Base-by-base conservation (phyloP, 768 basidiomycete genomes). In the Panellus pusillus region DNA sequence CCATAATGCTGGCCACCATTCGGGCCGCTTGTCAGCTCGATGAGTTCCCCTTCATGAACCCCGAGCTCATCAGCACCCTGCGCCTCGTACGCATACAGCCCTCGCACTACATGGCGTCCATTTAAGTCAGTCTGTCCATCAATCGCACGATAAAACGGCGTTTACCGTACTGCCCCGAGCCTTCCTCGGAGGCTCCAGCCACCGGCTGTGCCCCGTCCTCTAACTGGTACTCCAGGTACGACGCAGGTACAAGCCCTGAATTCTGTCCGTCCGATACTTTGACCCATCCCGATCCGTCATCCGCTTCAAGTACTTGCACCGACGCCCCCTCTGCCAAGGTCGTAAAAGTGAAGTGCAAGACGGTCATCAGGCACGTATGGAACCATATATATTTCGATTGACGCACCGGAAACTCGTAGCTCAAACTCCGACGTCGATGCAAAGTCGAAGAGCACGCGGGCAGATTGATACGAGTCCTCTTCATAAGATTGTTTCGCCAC, bases 241-340 rank as follows among this genome's bases (percentile, higher is more conserved):
- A 83, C n/a, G 88, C 88, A n/a, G 91, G 91, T 11, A 92, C 84
- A 37, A 93, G 80, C 9, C 91, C 91, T 61, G 80, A 79, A 50
- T 76, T 75, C 54, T 68, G 67, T 36, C 70, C 63, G 63, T 87
- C 79, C 19, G 70, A 66, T 9, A 92, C 87, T 66, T 93, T 93
- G 11, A 88, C 80, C 91, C 91, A 93, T 2, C 91, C 91, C 14
- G 89, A 90, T 11, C 89, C 90, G 61, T 92, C 91, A 55, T 93
- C 90, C 55, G 84, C 80, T 65, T 93, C 91, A 17, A 90, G 65
- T 36, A 94, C 75, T 52, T 77, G 76, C 14, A 95, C 85, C 4
- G 65, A 67, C 36, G 72, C 67, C 24, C 87, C 89, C 71, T 89
- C 90, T 87, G 66, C 54, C 29, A 28, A 44, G 55, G 32, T 28